Evolutionary conservation across 2,329 filamentous ascomycete genomes (phyloP).

Genomic region (Colletotrichum godetiae): DNA sequence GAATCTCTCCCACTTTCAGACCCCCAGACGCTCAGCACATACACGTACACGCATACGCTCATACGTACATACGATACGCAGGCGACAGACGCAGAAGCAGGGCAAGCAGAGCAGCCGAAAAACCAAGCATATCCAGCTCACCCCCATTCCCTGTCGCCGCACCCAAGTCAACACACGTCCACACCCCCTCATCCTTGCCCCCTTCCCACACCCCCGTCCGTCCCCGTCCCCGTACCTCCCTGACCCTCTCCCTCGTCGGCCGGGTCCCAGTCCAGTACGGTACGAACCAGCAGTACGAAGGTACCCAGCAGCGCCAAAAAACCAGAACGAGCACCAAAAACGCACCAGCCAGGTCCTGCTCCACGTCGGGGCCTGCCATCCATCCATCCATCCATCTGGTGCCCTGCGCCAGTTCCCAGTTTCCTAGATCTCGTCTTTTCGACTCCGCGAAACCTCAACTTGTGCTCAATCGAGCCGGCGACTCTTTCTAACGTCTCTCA

Average conservation of each 20-base stretch:
- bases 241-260: slow-evolving; percentile 27
- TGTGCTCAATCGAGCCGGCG: slow-evolving; percentile 23
- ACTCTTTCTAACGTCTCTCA: neutral
- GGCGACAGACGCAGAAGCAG: neutral
- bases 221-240: slow-evolving; percentile 24
- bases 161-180: slow-evolving; percentile 24
- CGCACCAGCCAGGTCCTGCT: slow-evolving; percentile 18
- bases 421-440: slow-evolving; percentile 32
- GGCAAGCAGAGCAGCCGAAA: neutral
- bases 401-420: slow-evolving; percentile 31
- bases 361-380: slow-evolving; percentile 9
- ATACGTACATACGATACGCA: neutral
- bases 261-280: slow-evolving; percentile 17
- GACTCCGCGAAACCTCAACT: slow-evolving; percentile 20
- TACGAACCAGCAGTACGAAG: slow-evolving; percentile 17
- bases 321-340: slow-evolving; percentile 8
- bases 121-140: slow-evolving; percentile 22
- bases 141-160: slow-evolving; percentile 29
- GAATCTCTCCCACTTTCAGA: neutral
- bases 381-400: slow-evolving; percentile 22
- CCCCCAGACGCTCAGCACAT: neutral
- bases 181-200: slow-evolving; percentile 18
- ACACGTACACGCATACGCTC: too few species aligned
- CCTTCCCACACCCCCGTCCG: slow-evolving; percentile 14
- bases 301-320: neutral